Evolutionary conservation across 306 rosid species (phyloP), one percentile per base, ranked within the genome.

Genomic region (Datisca glomerata): DNA sequence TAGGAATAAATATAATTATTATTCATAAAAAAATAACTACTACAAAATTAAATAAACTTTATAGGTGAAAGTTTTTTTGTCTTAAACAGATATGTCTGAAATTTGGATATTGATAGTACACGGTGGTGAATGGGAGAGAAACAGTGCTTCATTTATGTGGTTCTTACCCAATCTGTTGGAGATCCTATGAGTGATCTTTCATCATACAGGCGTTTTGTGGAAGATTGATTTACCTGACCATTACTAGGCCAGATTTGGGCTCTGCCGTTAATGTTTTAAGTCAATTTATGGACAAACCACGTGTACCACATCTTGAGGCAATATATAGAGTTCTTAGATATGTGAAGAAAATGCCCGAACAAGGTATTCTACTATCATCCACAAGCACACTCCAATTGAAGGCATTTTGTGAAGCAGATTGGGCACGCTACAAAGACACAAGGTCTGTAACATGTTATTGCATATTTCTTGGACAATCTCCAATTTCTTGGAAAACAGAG

Each of bases 391-490:
- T 49, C 1, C 29, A 49, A 21, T 18, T 49, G 0, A n/a, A 7
- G 0, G 60, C 17, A 4, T 42, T 19, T 5, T 28, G 51, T 25
- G 37, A 51, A 23, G 57, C 47, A 1, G 49, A 53, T 18, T 53
- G 24, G 48, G 59, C 59, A 3, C 15, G 13, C 4, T 38, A 46
- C 27, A 51, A 18, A 4, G 57, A 51, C 36, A 51, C 47, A 5
- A 25, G 47, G 18, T n/a, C n/a, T n/a, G n/a, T n/a, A n/a, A n/a
- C n/a, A n/a, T n/a, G n/a, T n/a, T n/a, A n/a, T n/a, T n/a, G 37
- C 7, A 16, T 48, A 0, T 32, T 29, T 20, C 41, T 48, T 10
- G 24, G 41, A 17, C 4, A 19, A 16, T 18, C 41, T 11, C 56
- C 45, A 5, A 50, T 36, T 4, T 36, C 56, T 12, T 37, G 34